These are phyloP conservation scores for Lavandula angustifolia DNA, from an alignment of 257 asterid genomes.

Conservation along the genomic window DNA sequence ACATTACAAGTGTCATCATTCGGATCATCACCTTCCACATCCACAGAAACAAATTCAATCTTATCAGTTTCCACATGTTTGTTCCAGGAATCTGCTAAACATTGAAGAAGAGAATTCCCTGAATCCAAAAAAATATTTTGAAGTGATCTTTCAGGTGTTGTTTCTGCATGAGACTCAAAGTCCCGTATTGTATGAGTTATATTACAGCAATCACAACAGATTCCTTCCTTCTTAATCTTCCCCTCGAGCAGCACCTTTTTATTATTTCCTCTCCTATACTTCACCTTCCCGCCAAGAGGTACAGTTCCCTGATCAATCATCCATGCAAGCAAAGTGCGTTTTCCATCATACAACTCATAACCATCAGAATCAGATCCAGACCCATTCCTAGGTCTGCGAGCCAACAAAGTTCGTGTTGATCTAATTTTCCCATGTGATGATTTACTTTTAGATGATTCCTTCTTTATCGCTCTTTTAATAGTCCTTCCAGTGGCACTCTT, in stretches of 20 bases:
- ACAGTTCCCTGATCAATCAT: constrained; percentile 78
- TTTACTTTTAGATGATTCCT: constrained; percentile 36
- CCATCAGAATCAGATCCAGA: constrained; percentile 45
- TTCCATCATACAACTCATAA: constrained; percentile 54
- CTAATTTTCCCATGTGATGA: constrained; percentile 36
- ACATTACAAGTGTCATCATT: constrained; percentile 90
- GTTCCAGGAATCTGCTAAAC: constrained; percentile 77
- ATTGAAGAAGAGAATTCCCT: constrained; percentile 66
- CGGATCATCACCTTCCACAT: constrained; percentile 80
- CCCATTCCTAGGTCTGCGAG: constrained; percentile 66
- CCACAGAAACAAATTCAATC: constrained; percentile 61
- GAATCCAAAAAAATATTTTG: constrained; percentile 59
- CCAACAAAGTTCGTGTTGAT: constrained; percentile 54
- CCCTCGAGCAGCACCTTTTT: constrained; percentile 52
- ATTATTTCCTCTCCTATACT: constrained; percentile 48
- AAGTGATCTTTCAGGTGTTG: constrained; percentile 51
- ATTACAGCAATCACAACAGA: constrained; percentile 78
- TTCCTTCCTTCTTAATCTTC: constrained; percentile 69
- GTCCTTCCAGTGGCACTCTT: constrained; percentile 34
- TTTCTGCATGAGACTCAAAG: constrained; percentile 78
- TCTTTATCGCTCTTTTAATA: constrained; percentile 38
- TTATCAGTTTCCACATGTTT: constrained; percentile 51
- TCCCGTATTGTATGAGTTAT: constrained; percentile 41
- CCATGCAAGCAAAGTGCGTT: constrained; percentile 78
- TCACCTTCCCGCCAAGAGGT: constrained; percentile 57